phyloP scores from a whole-genome alignment of 768 basidiomycete genomes.

The Lactifluus piperatus region DNA sequence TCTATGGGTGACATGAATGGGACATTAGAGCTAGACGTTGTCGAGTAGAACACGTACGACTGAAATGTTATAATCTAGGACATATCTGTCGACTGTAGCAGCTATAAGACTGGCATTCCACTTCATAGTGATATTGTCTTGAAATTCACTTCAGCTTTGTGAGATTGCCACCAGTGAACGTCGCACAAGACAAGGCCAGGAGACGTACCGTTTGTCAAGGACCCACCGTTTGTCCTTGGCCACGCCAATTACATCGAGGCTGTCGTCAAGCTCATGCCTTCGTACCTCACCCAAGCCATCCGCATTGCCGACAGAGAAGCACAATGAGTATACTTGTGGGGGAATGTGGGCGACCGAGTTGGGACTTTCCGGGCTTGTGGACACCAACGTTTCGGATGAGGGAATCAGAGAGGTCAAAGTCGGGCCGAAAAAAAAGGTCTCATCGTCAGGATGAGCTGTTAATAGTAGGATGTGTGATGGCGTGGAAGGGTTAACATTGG shows the following conservation, averaged over 20 bases:
- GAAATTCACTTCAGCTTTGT: conserved; percentile 43
- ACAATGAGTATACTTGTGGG: conserved; percentile 48
- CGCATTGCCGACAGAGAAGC: conserved; percentile 72
- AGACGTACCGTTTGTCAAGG: conserved; percentile 56
- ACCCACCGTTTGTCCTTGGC: conserved; percentile 43
- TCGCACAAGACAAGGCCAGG: neutral
- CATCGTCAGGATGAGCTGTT: conserved; percentile 93
- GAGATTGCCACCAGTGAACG: conserved; percentile 5
- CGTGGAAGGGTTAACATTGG: neutral
- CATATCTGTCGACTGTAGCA: conserved; percentile 47
- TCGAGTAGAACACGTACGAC: conserved; percentile 37
- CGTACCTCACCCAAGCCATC: conserved; percentile 63
- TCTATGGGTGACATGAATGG: conserved; percentile 35
- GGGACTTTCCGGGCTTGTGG: neutral
- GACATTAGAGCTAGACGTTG: conserved; percentile 1
- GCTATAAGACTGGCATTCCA: conserved; percentile 63
- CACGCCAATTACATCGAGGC: conserved; percentile 64
- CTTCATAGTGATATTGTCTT: conserved; percentile 58
- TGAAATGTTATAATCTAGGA: conserved; percentile 49
- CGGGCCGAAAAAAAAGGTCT: conserved; percentile 90
- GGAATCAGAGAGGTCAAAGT: conserved; percentile 51
- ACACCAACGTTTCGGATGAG: neutral
- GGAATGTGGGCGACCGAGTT: neutral
- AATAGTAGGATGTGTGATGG: conserved; percentile 46
- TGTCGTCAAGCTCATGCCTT: conserved; percentile 47